Percentiles rank a stretch among this genome's conserved stretches.
Conservation (phyloP, 306 rosid species). For the Pyrus communis region DNA sequence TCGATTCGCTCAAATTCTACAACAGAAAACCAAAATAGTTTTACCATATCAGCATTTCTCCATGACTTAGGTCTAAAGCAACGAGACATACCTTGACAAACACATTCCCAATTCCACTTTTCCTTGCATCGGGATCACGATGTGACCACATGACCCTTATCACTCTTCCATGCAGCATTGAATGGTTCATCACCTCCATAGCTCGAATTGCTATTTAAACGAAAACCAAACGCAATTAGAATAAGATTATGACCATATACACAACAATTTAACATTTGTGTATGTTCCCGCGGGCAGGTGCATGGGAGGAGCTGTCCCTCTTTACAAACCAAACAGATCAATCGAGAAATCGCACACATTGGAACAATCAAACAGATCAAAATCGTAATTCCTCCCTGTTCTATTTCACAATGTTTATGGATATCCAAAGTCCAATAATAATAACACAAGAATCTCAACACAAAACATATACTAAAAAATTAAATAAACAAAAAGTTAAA, state of each 20-base stretch:
- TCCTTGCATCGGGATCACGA: conserved; percentile 72
- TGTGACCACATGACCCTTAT: conserved; percentile 79
- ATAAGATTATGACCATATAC: background rate
- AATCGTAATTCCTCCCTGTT: background rate
- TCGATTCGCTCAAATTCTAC: conserved; percentile 61
- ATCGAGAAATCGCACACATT: background rate
- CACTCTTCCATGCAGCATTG: conserved; percentile 50
- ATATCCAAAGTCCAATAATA: background rate
- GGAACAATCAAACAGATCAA: background rate
- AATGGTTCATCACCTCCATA: conserved; percentile 55
- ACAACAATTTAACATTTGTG: background rate
- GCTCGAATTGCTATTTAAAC: conserved; percentile 44
- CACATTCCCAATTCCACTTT: conserved; percentile 62
- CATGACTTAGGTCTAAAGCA: background rate
- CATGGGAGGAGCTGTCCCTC: background rate
- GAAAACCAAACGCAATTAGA: background rate
- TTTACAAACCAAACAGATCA: background rate
- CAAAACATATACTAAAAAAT: background rate
- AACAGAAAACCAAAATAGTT: conserved; percentile 8
- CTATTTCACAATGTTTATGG: background rate
- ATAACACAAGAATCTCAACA: background rate
- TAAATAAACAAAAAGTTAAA: background rate
- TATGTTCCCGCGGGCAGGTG: too few species aligned
- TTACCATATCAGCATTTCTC: background rate
- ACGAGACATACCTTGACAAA: conserved; percentile 63